These are phyloP conservation scores for Remersonia thermophila DNA, from an alignment of 2,329 filamentous ascomycete genomes.

Conservation along the genomic window DNA sequence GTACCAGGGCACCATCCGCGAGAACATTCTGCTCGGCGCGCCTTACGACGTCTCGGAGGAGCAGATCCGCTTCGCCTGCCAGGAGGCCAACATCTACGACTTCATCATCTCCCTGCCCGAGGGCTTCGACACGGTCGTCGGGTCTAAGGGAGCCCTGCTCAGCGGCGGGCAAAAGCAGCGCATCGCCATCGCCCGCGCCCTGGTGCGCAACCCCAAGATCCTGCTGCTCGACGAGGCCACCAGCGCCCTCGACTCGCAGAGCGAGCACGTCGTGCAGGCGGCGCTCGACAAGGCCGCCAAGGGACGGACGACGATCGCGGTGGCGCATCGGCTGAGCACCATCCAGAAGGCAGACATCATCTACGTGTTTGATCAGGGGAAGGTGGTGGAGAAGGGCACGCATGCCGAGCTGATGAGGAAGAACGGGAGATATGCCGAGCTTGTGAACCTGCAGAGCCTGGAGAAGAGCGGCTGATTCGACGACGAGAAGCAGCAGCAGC, in stretches of 20 bases:
- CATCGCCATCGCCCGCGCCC: constrained; percentile 80
- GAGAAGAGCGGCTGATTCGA: constrained; percentile 35
- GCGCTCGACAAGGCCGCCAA: constrained; percentile 72
- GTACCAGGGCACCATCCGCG: constrained; percentile 82
- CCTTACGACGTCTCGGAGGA: constrained; percentile 57
- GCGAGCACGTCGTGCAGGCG: constrained; percentile 68
- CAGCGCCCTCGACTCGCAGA: constrained; percentile 62
- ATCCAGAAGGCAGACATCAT: constrained; percentile 93
- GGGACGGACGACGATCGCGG: constrained; percentile 82
- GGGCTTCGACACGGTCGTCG: constrained; percentile 74
- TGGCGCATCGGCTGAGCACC: constrained; percentile 82
- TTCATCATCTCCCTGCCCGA: constrained; percentile 80
- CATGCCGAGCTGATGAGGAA: constrained; percentile 60
- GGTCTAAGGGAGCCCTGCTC: constrained; percentile 72
- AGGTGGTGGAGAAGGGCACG: constrained; percentile 72
- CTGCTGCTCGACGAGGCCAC: constrained; percentile 76
- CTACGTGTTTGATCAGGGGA: constrained; percentile 89
- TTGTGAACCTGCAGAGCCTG: constrained; percentile 70
- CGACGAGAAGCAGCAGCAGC: constrained; percentile 4
- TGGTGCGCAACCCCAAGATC: constrained; percentile 83
- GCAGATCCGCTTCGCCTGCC: constrained; percentile 64
- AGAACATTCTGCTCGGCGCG: constrained; percentile 78
- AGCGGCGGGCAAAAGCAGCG: constrained; percentile 92
- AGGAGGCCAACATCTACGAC: constrained; percentile 84
- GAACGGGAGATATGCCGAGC: constrained; percentile 62